Base-by-base conservation (phyloP, 768 basidiomycete species). In the Termitomyces sp. region DNA sequence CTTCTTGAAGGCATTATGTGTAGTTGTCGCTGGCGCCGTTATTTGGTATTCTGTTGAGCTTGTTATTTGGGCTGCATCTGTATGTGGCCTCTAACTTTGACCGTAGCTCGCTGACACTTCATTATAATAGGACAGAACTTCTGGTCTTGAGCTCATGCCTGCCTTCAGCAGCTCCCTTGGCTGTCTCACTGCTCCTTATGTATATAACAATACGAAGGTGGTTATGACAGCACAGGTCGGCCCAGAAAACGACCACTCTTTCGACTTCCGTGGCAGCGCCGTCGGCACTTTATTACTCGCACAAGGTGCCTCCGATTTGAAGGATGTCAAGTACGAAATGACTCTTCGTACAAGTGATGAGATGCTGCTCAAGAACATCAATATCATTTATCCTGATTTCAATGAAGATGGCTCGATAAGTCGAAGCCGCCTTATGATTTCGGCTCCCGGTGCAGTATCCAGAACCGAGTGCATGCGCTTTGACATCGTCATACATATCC, bases 91-190 rank as follows among this genome's bases (percentile, higher is more conserved):
- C 33, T 16, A 16, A 13, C 35, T 40, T 32, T 16, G 14, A 13
- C 18, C 41, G 10, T 35, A 28, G 24, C 14, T 16, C 30, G 24
- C 26, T 26, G 26, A 26, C 35, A 22, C 52, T 16, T 20, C 33
- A 14, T 60, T 8, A 3, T 5, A 35, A 49, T 22, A 84, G 83
- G 75, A 76, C 38, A 63, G 73, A 0, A 76, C 78, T 1, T 79
- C 79, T 40, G 81, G 81, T 11, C 69, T 84, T 6, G 83, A 85
- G 62, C 66, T 69, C n/a, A 80, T 84, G 77, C 84, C 84, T 0
- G 73, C 66, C 28, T 85, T 76, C 70, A 77, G 80, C 67, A 75
- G 68, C 3, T 80, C 80, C 6, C 74, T 84, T 0, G 80, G 80
- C 9, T 85, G 83, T 65, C 61, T 70, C 9, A 60, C 73, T 47